Conservation (phyloP, 768 basidiomycete genomes). For the Mycena albidolilacea region DNA sequence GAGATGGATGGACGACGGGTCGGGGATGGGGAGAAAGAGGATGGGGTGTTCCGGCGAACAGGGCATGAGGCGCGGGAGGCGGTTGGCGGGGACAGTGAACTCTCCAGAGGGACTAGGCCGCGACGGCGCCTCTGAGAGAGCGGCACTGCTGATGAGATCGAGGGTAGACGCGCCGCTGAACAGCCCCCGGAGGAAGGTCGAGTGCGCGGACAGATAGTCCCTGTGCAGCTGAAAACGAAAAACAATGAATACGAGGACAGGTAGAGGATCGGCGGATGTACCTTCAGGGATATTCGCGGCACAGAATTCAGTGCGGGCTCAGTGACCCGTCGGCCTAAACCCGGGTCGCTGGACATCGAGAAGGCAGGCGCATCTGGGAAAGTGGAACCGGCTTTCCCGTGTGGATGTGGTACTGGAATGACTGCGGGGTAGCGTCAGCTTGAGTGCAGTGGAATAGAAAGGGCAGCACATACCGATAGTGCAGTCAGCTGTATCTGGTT, state of each 20-base stretch:
- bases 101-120: conserved; percentile 46
- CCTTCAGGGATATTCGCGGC: conserved; percentile 75
- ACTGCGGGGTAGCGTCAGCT: conserved; percentile 51
- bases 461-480: conserved; percentile 70
- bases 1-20: conserved; percentile 78
- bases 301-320: conserved; percentile 65
- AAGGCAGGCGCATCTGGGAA: conserved; percentile 49
- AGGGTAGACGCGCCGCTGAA: conserved; percentile 77
- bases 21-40: conserved; percentile 82
- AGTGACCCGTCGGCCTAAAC: conserved; percentile 63
- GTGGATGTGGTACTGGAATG: conserved; percentile 65
- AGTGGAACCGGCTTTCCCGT: conserved; percentile 49
- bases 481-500: conserved; percentile 83
- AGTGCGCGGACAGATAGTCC: conserved; percentile 89
- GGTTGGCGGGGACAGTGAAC: conserved; percentile 63
- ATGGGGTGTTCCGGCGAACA: conserved; percentile 77
- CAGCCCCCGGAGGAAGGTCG: conserved; percentile 77
- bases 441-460: background rate
- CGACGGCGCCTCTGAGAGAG: conserved; percentile 42
- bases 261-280: conserved; percentile 48
- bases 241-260: background rate
- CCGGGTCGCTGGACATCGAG: conserved; percentile 53
- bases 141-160: conserved; percentile 65
- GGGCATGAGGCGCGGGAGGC: conserved; percentile 78
- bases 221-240: conserved; percentile 72